These are phyloP conservation scores for Chytridium lagenaria DNA, from an alignment of 371 early-diverging fungal genomes.

Conservation along the genomic window DNA sequence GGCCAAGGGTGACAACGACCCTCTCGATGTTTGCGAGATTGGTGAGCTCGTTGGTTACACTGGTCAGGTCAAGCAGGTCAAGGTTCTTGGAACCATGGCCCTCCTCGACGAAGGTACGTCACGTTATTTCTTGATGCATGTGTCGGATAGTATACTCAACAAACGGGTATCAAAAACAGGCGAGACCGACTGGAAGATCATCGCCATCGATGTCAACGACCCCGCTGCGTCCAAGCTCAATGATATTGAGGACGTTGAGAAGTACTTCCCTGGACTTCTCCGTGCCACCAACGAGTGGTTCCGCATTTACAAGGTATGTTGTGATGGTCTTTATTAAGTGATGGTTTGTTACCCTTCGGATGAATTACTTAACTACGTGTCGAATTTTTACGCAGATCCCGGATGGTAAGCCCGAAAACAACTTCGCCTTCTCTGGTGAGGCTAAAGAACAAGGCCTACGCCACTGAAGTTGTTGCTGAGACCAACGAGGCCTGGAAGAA, in stretches of 20 bases:
- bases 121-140: neutral
- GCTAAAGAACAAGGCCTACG: constrained; percentile 81
- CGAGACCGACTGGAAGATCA: constrained; percentile 99
- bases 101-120: constrained; percentile 89
- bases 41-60: constrained; percentile 86
- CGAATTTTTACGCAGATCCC: constrained; percentile 74
- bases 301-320: constrained; percentile 83
- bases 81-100: constrained; percentile 97
- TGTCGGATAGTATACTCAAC: no score
- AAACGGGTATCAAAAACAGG: no score
- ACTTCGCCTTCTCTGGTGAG: constrained; percentile 95
- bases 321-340: no score
- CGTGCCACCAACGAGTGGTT: constrained; percentile 98
- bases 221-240: constrained; percentile 91
- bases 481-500: constrained; percentile 95
- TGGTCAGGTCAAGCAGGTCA: constrained; percentile 99
- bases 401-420: constrained; percentile 98
- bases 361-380: neutral
- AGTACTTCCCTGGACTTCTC: constrained; percentile 92
- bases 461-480: constrained; percentile 90
- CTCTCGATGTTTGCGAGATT: constrained; percentile 98
- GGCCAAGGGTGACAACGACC: constrained; percentile 97
- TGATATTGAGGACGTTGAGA: constrained; percentile 97
- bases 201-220: constrained; percentile 96
- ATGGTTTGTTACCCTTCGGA: neutral